These are phyloP conservation scores for Neoascochyta sp. DNA, from an alignment of 2,329 filamentous ascomycete genomes.

Conservation along the genomic window DNA sequence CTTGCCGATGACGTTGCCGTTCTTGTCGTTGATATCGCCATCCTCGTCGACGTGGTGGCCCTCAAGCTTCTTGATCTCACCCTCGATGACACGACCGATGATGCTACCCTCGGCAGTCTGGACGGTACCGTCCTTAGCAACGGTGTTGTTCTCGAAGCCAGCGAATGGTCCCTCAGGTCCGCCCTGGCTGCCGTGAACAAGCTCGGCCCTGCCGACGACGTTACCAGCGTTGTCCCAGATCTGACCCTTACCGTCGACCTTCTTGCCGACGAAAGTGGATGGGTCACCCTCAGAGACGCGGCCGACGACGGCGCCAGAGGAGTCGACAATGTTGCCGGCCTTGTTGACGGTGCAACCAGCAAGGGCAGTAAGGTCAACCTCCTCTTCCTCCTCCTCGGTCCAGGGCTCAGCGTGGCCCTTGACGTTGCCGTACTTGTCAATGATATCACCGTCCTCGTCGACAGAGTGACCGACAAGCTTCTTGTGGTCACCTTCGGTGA, in stretches of 20 bases:
- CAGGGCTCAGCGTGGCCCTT: constrained; percentile 59
- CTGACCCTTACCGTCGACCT: constrained; percentile 60
- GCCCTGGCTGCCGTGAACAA: constrained; percentile 51
- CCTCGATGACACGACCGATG: constrained; percentile 49
- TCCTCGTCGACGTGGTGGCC: constrained; percentile 52
- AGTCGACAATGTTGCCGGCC: constrained; percentile 59
- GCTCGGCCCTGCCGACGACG: constrained; percentile 57
- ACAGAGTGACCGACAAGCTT: constrained; percentile 68
- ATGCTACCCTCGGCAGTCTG: constrained; percentile 45
- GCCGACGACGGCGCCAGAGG: constrained; percentile 56
- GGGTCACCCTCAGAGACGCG: constrained; percentile 57
- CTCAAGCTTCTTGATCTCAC: constrained; percentile 50
- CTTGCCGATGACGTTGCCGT: constrained; percentile 52
- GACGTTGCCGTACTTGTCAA: constrained; percentile 68
- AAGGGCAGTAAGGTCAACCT: constrained; percentile 57
- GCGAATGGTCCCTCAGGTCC: constrained; percentile 57
- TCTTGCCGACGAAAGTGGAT: constrained; percentile 56
- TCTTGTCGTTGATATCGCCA: constrained; percentile 53
- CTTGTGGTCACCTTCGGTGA: constrained; percentile 69
- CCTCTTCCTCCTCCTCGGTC: constrained; percentile 48
- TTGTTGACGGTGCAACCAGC: constrained; percentile 63
- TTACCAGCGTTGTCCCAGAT: constrained; percentile 63
- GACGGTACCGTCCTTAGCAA: constrained; percentile 57
- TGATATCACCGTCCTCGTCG: constrained; percentile 77
- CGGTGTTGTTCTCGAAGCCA: constrained; percentile 55